Evolutionary conservation across 441 rosid genomes (phyloP), one percentile per base, ranked within the genome.

Genomic region (Dalechampia spathulata): DNA sequence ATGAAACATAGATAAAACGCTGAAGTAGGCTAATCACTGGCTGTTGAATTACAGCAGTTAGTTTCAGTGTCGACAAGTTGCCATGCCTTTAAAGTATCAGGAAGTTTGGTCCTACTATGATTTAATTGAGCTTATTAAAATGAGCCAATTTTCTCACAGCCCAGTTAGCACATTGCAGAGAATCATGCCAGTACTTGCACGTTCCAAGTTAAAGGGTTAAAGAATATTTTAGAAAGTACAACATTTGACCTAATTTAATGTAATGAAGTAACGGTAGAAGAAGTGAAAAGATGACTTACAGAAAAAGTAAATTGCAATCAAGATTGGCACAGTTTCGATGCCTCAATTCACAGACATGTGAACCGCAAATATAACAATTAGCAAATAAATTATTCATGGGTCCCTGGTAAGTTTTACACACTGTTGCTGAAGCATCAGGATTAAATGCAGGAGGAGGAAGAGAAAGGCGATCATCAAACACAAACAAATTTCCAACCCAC

Each of bases 241-340:
- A 49, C 53, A 49, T 16, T 28, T 8, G 1, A 9, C 21, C 10
- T 10, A 32, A 34, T 5, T 48, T 12, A 2, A 19, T 15, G 23
- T 43, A 7, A 32, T n/a, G 6, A 19, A 56, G 42, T 34, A 30
- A 15, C 4, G 11, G 25, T 11, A 46, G 17, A 16, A 46, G 6
- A 47, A 26, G 32, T 17, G 39, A 25, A 51, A 50, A 42, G 32
- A 38, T n/a, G 32, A 80, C 98, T 82, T 61, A 91, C 98, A 87
- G 72, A 54, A 81, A 82, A 52, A 91, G 96, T 42, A 66, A 75
- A 81, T 90, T 90, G 78, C 96, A 90, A 72, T 90, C 92, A 42
- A 85, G 75, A 78, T 90, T 90, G 47, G 98, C 94, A 74, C 98
- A 90, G 72, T 90, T 90, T 50, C 95, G 79, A 64, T 90, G 98